These are phyloP conservation scores for Coffea humblotiana DNA, from an alignment of 305 asterid genomes.

Conservation along the genomic window DNA sequence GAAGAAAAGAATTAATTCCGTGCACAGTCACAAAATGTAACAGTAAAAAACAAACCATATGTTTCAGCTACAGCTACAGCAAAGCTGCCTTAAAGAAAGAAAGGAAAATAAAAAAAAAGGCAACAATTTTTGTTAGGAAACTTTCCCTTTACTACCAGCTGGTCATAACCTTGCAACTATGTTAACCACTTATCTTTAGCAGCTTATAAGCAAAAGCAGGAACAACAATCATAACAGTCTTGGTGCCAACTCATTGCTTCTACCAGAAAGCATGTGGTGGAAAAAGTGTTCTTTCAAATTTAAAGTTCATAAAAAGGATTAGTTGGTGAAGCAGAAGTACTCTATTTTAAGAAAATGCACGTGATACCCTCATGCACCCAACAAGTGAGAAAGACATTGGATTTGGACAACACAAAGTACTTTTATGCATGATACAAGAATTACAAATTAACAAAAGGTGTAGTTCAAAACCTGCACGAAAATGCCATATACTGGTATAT, in stretches of 20 bases:
- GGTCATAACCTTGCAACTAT: background rate
- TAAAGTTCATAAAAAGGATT: background rate
- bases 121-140: background rate
- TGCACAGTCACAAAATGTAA: background rate
- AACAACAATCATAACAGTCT: background rate
- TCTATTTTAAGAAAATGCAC: background rate
- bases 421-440: background rate
- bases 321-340: background rate
- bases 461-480: background rate
- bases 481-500: no score
- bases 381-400: background rate
- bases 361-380: background rate
- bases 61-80: background rate
- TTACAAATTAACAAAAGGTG: background rate
- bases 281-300: background rate
- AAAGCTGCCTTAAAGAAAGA: background rate
- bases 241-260: background rate
- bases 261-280: background rate
- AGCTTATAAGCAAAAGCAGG: background rate
- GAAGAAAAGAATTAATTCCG: background rate
- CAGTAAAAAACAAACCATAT: background rate
- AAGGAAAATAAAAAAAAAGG: background rate
- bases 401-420: background rate
- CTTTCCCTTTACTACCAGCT: background rate
- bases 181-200: background rate